phyloP scores from a whole-genome alignment of 352 stramenopile genomes.

The Globisporangium ultimum region DNA sequence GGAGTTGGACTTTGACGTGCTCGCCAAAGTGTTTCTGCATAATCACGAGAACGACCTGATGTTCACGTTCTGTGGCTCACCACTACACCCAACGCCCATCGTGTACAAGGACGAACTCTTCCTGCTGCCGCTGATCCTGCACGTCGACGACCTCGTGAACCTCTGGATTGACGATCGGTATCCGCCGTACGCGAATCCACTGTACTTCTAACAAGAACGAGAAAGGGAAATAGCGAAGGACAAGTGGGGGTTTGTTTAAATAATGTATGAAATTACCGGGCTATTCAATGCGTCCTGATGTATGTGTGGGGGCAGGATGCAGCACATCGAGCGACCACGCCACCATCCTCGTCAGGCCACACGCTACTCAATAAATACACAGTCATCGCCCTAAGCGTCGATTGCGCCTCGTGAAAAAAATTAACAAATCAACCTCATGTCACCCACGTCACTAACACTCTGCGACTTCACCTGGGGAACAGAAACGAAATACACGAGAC shows the following conservation, averaged over 20 bases:
- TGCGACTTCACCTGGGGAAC: too few relatives aligned
- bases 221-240: background rate
- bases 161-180: conserved; percentile 75
- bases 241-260: background rate
- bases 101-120: conserved; percentile 56
- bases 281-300: background rate
- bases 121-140: conserved; percentile 54
- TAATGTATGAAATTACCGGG: background rate
- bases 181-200: conserved; percentile 60
- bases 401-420: too few relatives aligned
- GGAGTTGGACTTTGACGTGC: conserved; percentile 54
- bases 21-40: conserved; percentile 60
- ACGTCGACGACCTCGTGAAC: conserved; percentile 67
- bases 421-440: too few relatives aligned
- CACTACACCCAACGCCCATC: conserved; percentile 50
- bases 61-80: conserved; percentile 47
- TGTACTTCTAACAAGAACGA: conserved; percentile 45
- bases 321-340: too few relatives aligned
- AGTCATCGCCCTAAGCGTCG: too few relatives aligned
- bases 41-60: conserved; percentile 40
- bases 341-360: too few relatives aligned
- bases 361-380: too few relatives aligned
- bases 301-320: too few relatives aligned
- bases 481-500: too few relatives aligned
- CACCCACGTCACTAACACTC: too few relatives aligned